Conservation (phyloP, 768 basidiomycete genomes). For the Tremella mesenterica region DNA sequence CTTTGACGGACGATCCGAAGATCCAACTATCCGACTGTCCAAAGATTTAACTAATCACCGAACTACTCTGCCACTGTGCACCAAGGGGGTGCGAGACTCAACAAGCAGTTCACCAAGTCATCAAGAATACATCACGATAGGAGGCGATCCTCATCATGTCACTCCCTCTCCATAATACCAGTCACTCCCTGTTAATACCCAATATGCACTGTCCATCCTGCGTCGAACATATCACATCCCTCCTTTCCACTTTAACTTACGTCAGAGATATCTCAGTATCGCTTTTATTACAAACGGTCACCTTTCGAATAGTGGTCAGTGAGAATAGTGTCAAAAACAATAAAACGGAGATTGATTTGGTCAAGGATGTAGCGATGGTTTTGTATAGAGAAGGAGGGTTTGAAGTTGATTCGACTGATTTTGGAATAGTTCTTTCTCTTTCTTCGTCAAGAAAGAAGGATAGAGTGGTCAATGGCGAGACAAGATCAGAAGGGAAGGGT, state of each 20-base stretch:
- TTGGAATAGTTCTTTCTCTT: too few relatives aligned
- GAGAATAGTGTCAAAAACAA: neutral
- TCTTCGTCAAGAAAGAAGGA: too few relatives aligned
- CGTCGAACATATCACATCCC: constrained; percentile 20
- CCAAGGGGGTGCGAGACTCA: too few relatives aligned
- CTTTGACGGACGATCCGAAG: too few relatives aligned
- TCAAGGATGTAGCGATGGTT: neutral
- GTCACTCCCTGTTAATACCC: constrained; percentile 14
- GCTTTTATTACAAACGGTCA: constrained; percentile 21
- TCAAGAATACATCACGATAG: too few relatives aligned
- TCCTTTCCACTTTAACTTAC: constrained; percentile 10
- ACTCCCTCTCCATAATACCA: neutral
- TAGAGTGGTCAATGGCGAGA: neutral
- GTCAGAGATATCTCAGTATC: constrained; percentile 15
- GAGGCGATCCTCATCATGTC: neutral
- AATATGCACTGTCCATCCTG: constrained; percentile 40
- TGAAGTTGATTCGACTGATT: neutral
- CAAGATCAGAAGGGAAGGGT: neutral
- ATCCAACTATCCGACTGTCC: too few relatives aligned
- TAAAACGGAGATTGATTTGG: constrained; percentile 1
- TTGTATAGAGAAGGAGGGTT: constrained; percentile 11
- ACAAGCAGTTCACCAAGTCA: too few relatives aligned
- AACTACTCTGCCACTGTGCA: too few relatives aligned
- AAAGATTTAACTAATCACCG: too few relatives aligned
- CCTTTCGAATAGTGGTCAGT: constrained; percentile 7